These are phyloP conservation scores for Cystofilobasidium bisporidii DNA, from an alignment of 768 basidiomycete genomes.

Conservation along the genomic window DNA sequence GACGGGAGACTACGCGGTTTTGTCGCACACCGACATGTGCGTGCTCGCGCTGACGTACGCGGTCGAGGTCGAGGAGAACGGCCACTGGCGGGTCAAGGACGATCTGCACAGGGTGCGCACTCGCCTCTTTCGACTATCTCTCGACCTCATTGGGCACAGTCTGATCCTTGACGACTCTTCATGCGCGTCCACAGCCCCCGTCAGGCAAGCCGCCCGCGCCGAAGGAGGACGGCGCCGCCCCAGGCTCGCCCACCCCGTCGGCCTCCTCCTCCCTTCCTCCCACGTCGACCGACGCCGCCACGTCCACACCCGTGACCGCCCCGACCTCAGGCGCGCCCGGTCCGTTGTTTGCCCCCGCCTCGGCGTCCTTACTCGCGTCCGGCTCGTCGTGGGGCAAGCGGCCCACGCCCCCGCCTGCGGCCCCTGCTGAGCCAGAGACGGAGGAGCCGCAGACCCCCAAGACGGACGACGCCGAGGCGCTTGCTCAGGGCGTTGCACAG, in stretches of 20 bases:
- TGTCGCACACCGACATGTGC: slow-evolving; percentile 82
- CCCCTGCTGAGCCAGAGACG: slow-evolving; percentile 10
- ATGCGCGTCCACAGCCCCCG: slow-evolving; percentile 8
- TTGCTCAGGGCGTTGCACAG: slow-evolving; percentile 31
- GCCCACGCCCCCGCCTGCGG: neutral
- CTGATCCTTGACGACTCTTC: no score
- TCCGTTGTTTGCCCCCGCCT: neutral
- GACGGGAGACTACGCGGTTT: slow-evolving; percentile 87
- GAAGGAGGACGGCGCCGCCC: neutral
- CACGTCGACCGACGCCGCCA: neutral
- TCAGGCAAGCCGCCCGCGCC: slow-evolving; percentile 20
- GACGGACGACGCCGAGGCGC: slow-evolving; percentile 10
- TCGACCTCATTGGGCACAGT: no score
- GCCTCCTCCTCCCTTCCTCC: neutral
- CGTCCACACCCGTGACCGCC: neutral
- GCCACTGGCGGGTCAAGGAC: slow-evolving; percentile 35
- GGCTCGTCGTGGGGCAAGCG: slow-evolving; percentile 1
- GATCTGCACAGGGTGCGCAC: slow-evolving; percentile 33
- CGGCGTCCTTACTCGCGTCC: neutral
- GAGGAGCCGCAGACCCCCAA: neutral
- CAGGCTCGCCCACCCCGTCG: neutral
- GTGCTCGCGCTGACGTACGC: slow-evolving; percentile 80
- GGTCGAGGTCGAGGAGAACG: slow-evolving; percentile 51
- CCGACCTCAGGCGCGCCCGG: neutral
- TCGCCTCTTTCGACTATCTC: neutral